Base-by-base conservation (phyloP, 1,284 basidiomycete species). In the Dichomitus squalens region DNA sequence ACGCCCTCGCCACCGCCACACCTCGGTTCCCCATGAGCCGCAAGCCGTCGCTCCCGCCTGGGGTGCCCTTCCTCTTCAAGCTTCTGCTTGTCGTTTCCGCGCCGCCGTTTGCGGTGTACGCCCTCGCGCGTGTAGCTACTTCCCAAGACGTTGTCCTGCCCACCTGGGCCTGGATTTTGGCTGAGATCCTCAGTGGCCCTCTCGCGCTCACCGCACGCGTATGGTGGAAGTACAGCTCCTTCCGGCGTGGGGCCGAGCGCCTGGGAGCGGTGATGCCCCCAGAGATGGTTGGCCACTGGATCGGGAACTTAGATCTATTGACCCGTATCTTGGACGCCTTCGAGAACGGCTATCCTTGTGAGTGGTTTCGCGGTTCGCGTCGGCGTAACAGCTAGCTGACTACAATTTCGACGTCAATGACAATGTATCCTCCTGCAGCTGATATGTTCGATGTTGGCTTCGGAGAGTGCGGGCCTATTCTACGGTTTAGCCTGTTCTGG, bases 401-500 rank as follows among this genome's bases (percentile, higher is more conserved):
- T 29, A 12, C 12, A 12, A 20, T 18, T 16, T 27, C n/a, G 20
- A 7, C 44, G 11, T 34, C n/a, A 34, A 20, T 29, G 3, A 34
- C 12, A 9, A 47, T 39, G 16, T 2, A 16, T 5, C 27, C 6
- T n/a, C 11, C 14, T 7, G 29, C 25, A 64, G 64, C 59, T 40
- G 58, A 65, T 21, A 58, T 60, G 58, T 60, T 63, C 25, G 58
- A 57, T 25, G 41, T 53, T 12, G 60, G 54, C 4, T 46, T 49
- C 11, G 61, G 50, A n/a, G 41, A 52, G 44, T 53, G 53, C 29
- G 60, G 62, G 2, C 52, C 58, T 8, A 43, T 64, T 11, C 62
- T 76, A 29, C 71, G 69, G 36, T 40, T 72, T 41, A 60, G 52
- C 31, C 54, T 70, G n/a, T 60, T 76, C 2, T 76, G 76, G 74